Base-by-base conservation (phyloP, 306 rosid species). In the Fagus sylvatica region DNA sequence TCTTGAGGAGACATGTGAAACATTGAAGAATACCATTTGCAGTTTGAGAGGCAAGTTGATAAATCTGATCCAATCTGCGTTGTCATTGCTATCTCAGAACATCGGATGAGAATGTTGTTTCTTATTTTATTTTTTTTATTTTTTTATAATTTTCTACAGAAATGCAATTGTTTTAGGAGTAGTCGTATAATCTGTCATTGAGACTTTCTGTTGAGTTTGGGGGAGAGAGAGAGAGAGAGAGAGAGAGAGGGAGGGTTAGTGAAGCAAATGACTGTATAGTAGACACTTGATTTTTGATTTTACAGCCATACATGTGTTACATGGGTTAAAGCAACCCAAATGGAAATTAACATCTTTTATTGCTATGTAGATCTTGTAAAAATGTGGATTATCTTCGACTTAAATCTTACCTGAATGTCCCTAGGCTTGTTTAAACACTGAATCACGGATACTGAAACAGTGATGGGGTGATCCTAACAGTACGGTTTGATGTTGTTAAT, bases 21-120 rank as follows among this genome's bases (percentile, higher is more conserved):
- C 88, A 33, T 78, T 96, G 75, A 87, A 85, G 82, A 87, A 87
- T 74, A 64, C 91, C 28, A 83, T 89, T 51, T 79, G 83, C 72
- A 34, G 84, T 69, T 80, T 93, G 86, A 89, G 75, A 79, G 83
- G 78, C 81, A 86, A 82, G 81, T 81, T 91, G 83, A 85, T 73
- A 74, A 82, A 54, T 78, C 78, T 84, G 82, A 80, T 93, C 72
- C 90, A 80, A 77, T 74, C 87, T 37, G 87, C 89, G 15, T 73
- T 91, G 79, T 43, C 92, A 1, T 82, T 59, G 37, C 81, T 85
- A 53, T 77, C 82, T n/a, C 19, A 49, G 17, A 46, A 49, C 7
- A 67, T 43, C 1, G 28, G 82, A 59, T 81, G 81, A 82, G 69
- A 53, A 48, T 62, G 69, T 62, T 13, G 6, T 5, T 56, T 6